These are phyloP conservation scores for Microsporum audouinii DNA, from an alignment of 2,329 filamentous ascomycete genomes.

Conservation along the genomic window DNA sequence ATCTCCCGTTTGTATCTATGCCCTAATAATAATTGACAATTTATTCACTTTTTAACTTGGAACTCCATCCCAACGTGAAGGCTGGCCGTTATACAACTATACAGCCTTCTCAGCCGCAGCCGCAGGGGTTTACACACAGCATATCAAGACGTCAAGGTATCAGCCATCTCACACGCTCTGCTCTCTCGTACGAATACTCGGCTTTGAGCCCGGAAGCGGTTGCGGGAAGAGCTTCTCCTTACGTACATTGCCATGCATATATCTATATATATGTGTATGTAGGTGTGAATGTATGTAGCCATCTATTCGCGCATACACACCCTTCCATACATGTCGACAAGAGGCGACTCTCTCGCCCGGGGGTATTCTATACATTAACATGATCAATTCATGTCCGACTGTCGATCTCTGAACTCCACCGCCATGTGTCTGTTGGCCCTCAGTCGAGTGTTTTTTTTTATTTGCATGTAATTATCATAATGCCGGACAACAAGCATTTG, in stretches of 20 bases:
- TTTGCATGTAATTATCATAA: no score
- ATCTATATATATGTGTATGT: background rate
- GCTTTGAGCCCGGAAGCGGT: background rate
- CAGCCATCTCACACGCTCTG: background rate
- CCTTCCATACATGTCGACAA: background rate
- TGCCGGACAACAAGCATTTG: no score
- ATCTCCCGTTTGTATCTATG: no score
- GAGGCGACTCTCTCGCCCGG: background rate
- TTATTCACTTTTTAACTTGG: no score
- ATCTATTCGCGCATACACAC: background rate
- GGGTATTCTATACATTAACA: background rate
- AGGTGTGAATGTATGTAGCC: background rate
- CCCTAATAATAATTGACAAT: no score
- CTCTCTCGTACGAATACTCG: background rate
- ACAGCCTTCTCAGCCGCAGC: background rate
- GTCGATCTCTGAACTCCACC: background rate
- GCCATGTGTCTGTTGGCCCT: background rate
- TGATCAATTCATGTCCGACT: background rate
- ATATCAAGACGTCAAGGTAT: background rate
- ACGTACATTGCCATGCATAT: background rate
- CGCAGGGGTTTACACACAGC: background rate
- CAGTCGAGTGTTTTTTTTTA: no score
- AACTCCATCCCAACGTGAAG: no score
- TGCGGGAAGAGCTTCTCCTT: background rate
- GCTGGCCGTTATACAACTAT: no score